A percentile compares a stretch with the other conserved stretches of the same genome.
Conservation (phyloP, 257 asterid genomes). For the Osmanthus fragrans region DNA sequence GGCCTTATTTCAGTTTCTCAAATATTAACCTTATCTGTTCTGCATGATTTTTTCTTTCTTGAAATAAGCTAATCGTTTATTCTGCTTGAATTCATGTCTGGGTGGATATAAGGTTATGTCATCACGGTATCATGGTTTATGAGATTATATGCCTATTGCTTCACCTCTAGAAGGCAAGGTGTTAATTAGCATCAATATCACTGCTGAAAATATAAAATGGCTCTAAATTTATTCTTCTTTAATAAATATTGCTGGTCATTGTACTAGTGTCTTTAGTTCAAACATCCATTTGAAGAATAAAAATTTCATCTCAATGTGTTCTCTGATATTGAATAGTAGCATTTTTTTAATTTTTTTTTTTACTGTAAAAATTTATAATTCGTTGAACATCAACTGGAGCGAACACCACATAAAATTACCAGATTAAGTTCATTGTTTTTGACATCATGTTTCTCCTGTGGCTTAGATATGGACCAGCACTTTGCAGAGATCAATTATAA, state of each 20-base stretch:
- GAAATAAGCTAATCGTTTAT: neutral
- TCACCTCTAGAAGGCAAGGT: conserved; percentile 4
- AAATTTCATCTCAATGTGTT: neutral
- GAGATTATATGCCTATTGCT: neutral
- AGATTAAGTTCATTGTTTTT: conserved; percentile 22
- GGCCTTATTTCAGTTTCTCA: too few relatives aligned
- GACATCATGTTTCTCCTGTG: conserved; percentile 28
- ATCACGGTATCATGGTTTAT: neutral
- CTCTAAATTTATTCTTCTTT: neutral
- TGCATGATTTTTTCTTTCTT: neutral
- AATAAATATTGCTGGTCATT: conserved; percentile 9
- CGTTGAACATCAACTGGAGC: neutral
- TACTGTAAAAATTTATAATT: neutral
- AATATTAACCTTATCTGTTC: neutral
- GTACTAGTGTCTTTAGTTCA: neutral
- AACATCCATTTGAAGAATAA: neutral
- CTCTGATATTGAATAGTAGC: neutral
- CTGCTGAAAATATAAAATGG: conserved; percentile 3
- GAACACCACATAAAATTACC: conserved; percentile 15
- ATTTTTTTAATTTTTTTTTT: too few relatives aligned
- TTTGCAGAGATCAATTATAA: conserved; percentile 89
- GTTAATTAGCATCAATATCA: conserved; percentile 3
- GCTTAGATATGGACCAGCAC: conserved; percentile 99
- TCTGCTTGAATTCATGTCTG: neutral
- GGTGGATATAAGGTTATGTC: neutral